phyloP scores from a whole-genome alignment of 192 early-diverging fungal genomes.

The Coemansia sp. region DNA sequence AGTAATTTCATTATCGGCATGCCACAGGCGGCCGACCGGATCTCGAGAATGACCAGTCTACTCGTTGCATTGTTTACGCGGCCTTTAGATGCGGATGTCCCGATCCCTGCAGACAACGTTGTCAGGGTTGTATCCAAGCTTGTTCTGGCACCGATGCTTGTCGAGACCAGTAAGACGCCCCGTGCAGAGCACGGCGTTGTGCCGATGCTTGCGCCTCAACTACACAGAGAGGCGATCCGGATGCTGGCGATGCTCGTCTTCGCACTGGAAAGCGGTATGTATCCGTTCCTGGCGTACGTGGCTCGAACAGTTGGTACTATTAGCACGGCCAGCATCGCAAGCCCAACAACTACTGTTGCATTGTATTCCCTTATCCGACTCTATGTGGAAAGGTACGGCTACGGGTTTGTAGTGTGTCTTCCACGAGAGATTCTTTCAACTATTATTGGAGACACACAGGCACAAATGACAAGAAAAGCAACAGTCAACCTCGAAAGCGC shows the following conservation, averaged over 20 bases:
- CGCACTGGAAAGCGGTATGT: conserved; percentile 35
- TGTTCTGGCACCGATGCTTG: conserved; percentile 34
- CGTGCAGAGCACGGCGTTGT: conserved; percentile 43
- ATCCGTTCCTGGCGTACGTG: conserved; percentile 38
- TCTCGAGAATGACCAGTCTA: conserved; percentile 37
- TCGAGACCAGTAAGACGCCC: conserved; percentile 29
- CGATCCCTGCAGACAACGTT: conserved; percentile 31
- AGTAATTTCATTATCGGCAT: conserved; percentile 38
- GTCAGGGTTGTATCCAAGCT: conserved; percentile 33
- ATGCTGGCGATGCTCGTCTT: conserved; percentile 39
- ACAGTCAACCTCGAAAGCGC: not conserved
- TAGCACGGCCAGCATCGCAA: conserved; percentile 18
- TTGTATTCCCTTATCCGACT: conserved; percentile 38
- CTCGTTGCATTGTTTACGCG: conserved; percentile 37
- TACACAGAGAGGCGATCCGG: conserved; percentile 44
- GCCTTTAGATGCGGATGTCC: conserved; percentile 27
- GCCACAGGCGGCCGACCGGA: conserved; percentile 50
- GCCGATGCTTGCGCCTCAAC: conserved; percentile 38
- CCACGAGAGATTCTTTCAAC: conserved; percentile 39
- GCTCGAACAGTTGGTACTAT: conserved; percentile 34
- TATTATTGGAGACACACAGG: conserved; percentile 21
- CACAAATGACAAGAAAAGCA: conserved; percentile 12
- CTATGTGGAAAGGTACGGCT: conserved; percentile 39
- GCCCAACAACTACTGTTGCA: conserved; percentile 32
- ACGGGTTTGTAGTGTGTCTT: conserved; percentile 40